These are phyloP conservation scores for Eucommia ulmoides DNA, from an alignment of 257 asterid species.

Conservation along the genomic window DNA sequence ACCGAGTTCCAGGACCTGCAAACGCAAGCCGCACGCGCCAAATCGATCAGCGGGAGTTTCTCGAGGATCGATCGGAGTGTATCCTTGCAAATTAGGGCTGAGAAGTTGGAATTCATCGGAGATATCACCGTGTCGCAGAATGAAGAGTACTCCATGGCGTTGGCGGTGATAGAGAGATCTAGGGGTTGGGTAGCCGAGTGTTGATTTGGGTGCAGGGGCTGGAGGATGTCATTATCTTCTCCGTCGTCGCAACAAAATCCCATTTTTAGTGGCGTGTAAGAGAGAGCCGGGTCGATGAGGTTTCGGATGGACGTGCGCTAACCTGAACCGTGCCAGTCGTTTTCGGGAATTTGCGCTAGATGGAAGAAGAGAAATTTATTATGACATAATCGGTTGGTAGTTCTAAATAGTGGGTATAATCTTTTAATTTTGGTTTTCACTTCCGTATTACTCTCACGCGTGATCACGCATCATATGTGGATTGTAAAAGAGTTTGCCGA, in stretches of 20 bases:
- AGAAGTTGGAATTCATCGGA: constrained; percentile 79
- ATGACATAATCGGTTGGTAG: too few relatives aligned
- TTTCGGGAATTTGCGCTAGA: too few relatives aligned
- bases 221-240: constrained; percentile 11
- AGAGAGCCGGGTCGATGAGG: too few relatives aligned
- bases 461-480: too few relatives aligned
- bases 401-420: too few relatives aligned
- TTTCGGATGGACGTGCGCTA: too few relatives aligned
- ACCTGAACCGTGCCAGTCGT: too few relatives aligned
- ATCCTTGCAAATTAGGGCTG: constrained; percentile 66
- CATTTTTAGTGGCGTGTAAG: not conserved
- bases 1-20: constrained; percentile 60
- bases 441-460: too few relatives aligned
- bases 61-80: constrained; percentile 69
- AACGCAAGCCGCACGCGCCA: constrained; percentile 88
- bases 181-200: constrained; percentile 4
- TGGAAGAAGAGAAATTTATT: too few relatives aligned
- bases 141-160: constrained; percentile 1
- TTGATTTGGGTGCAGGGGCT: not conserved
- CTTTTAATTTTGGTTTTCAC: too few relatives aligned
- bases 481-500: too few relatives aligned
- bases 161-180: constrained; percentile 3
- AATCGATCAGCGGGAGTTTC: constrained; percentile 49
- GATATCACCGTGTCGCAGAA: constrained; percentile 33
- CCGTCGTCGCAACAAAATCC: constrained; percentile 27